Percentiles rank a stretch among this genome's conserved stretches.
These are phyloP conservation scores for Mrakia gelida DNA, from an alignment of 768 basidiomycete genomes.

Conservation along the genomic window DNA sequence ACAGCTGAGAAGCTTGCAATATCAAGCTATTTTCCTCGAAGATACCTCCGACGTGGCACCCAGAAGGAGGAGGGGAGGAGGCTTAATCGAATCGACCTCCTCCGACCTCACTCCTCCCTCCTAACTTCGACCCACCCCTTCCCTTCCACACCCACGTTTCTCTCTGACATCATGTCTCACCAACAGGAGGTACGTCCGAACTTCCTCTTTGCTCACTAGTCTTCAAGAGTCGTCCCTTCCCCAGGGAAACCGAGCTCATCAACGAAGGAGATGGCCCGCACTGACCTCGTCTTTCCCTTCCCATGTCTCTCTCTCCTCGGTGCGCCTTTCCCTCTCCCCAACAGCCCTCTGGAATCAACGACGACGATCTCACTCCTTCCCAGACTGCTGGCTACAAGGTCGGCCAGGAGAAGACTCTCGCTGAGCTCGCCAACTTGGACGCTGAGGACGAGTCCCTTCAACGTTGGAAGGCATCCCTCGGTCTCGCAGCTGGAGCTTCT, in stretches of 20 bases:
- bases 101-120: background rate
- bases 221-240: background rate
- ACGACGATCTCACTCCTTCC: slow-evolving; percentile 43
- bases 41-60: too few species aligned
- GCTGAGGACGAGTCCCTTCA: slow-evolving; percentile 79
- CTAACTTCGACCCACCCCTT: background rate
- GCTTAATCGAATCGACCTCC: background rate
- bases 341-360: slow-evolving; percentile 35
- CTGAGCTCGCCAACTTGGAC: slow-evolving; percentile 61
- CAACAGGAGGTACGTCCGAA: slow-evolving; percentile 31
- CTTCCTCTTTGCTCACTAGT: background rate
- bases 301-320: too few species aligned
- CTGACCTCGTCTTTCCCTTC: background rate
- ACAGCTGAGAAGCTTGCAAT: too few species aligned
- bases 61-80: too few species aligned
- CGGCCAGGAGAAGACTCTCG: slow-evolving; percentile 54
- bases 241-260: background rate
- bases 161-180: slow-evolving; percentile 33
- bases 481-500: slow-evolving; percentile 55
- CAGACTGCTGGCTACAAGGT: slow-evolving; percentile 46
- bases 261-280: background rate
- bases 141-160: background rate
- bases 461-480: slow-evolving; percentile 92
- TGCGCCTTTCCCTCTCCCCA: background rate
- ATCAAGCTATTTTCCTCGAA: too few species aligned